Conservation (phyloP, 2,329 filamentous ascomycete genomes). For the Aspergillus caelatus region DNA sequence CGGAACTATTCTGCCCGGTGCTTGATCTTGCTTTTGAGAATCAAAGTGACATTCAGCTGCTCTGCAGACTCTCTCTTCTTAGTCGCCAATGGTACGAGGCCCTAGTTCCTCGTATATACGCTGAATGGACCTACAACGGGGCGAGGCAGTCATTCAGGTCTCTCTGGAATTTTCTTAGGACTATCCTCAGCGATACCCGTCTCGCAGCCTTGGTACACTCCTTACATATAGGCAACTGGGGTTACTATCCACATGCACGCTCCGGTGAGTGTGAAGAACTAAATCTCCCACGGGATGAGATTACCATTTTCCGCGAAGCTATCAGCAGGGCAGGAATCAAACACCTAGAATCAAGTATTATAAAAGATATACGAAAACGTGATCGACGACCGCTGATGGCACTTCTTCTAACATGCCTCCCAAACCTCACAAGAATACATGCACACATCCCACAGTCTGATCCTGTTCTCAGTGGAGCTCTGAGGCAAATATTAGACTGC, state of each 20-base stretch:
- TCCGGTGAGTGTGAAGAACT: not conserved
- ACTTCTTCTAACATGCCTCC: conserved; percentile 9
- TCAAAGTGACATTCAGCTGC: not conserved
- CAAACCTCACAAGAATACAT: conserved; percentile 6
- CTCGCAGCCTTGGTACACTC: conserved; percentile 4
- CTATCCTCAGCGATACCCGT: not conserved
- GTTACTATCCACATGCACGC: not conserved
- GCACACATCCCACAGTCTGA: conserved; percentile 8
- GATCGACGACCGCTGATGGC: conserved; percentile 14
- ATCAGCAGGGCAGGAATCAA: not conserved
- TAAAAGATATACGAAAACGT: conserved; percentile 7
- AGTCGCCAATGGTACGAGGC: not conserved
- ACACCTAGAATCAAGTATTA: not conserved
- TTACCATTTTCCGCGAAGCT: conserved; percentile 1
- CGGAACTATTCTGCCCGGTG: not conserved
- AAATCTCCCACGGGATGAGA: not conserved
- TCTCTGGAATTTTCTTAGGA: conserved; percentile 11
- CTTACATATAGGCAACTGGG: conserved; percentile 14
- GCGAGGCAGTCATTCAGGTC: conserved; percentile 4
- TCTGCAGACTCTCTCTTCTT: not conserved
- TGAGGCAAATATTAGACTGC: not conserved
- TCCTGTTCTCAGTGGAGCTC: conserved; percentile 1
- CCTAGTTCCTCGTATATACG: not conserved
- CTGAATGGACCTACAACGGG: conserved; percentile 13
- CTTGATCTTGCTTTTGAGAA: not conserved